Evolutionary conservation across 257 asterid species (phyloP).

Genomic region (Prunella vulgaris): DNA sequence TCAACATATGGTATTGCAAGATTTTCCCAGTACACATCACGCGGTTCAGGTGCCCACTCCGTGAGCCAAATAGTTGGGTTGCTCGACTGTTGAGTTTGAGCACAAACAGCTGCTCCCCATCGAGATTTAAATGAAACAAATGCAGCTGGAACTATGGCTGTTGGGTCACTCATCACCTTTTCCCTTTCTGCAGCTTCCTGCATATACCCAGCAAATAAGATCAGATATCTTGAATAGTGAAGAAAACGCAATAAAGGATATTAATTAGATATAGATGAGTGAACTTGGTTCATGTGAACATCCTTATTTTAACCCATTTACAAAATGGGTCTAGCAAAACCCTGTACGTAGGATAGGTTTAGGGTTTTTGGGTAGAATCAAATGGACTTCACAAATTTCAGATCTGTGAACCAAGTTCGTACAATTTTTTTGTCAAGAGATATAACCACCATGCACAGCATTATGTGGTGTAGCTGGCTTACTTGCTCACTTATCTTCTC

Average conservation of each 20-base stretch:
- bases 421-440: too few relatives aligned
- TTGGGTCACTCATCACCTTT: slow-evolving; percentile 64
- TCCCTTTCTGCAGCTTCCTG: slow-evolving; percentile 89
- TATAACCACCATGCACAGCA: not conserved
- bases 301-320: too few relatives aligned
- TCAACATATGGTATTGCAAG: slow-evolving; percentile 84
- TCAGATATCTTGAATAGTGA: not conserved
- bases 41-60: slow-evolving; percentile 97
- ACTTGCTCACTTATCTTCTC: slow-evolving; percentile 62
- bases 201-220: slow-evolving; percentile 6
- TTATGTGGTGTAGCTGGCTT: slow-evolving; percentile 32
- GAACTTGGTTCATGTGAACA: too few relatives aligned
- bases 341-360: too few relatives aligned
- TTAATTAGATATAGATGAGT: not conserved
- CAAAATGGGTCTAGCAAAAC: too few relatives aligned
- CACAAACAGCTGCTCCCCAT: slow-evolving; percentile 98
- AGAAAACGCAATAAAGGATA: not conserved
- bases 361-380: too few relatives aligned
- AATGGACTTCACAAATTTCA: too few relatives aligned
- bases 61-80: slow-evolving; percentile 92
- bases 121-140: slow-evolving; percentile 86
- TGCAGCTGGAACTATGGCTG: slow-evolving; percentile 83
- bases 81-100: slow-evolving; percentile 87
- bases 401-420: too few relatives aligned
- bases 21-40: slow-evolving; percentile 88